phyloP scores from a whole-genome alignment of 1,284 basidiomycete genomes.

The Filobasidium uniguttulatum region DNA sequence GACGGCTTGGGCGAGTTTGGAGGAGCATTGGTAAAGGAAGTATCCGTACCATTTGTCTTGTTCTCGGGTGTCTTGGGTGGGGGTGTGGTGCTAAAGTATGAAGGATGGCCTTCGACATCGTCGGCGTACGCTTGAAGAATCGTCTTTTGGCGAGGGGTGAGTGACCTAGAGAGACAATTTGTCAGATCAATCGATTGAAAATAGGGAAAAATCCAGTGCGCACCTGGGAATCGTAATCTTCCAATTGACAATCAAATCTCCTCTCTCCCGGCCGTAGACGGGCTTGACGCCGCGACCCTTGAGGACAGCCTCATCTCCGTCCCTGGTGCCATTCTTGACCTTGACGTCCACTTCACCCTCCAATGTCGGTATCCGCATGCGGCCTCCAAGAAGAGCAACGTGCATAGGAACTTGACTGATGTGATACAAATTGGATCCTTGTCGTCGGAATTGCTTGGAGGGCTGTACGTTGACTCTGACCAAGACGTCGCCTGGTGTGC shows the following conservation, averaged over 20 bases:
- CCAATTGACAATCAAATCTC: conserved; percentile 87
- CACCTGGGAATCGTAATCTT: conserved; percentile 79
- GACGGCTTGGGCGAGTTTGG: conserved; percentile 2
- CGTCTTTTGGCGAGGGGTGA: conserved; percentile 69
- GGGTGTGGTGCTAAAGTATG: conserved; percentile 26
- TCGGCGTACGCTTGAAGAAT: conserved; percentile 85
- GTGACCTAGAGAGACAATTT: conserved; percentile 45
- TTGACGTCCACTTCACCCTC: conserved; percentile 94
- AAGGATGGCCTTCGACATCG: conserved; percentile 60
- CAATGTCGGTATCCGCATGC: conserved; percentile 82
- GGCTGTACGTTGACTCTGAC: conserved; percentile 74
- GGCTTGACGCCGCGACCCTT: conserved; percentile 73
- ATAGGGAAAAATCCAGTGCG: conserved; percentile 26
- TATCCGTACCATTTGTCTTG: conserved; percentile 12
- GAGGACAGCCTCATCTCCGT: conserved; percentile 91
- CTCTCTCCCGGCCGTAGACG: conserved; percentile 53
- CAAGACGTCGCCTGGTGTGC: conserved; percentile 68
- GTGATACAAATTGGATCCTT: conserved; percentile 84
- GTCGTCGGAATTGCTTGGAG: conserved; percentile 75
- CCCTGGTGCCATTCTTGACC: conserved; percentile 85
- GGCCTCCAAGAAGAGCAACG: conserved; percentile 78
- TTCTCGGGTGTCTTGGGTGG: conserved; percentile 9
- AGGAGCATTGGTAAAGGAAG: conserved; percentile 1
- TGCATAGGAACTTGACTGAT: conserved; percentile 85
- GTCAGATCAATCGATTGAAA: conserved; percentile 7